Percentiles rank a stretch among this genome's conserved stretches.
These are phyloP conservation scores for Rutstroemia sp. DNA, from an alignment of 2,329 filamentous ascomycete genomes.

Conservation along the genomic window DNA sequence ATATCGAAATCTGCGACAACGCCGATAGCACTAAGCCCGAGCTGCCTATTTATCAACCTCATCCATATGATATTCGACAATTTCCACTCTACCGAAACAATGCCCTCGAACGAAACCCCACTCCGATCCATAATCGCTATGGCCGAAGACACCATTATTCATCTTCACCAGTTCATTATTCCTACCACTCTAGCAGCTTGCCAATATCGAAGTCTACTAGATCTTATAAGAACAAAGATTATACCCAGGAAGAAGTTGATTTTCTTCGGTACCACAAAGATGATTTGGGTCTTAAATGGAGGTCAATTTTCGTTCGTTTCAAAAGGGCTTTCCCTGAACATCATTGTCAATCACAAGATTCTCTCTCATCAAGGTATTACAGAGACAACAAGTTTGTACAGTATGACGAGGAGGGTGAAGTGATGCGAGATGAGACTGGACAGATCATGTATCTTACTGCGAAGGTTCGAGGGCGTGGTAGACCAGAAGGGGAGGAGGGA, in stretches of 20 bases:
- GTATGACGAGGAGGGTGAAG: background rate
- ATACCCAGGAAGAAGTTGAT: slow-evolving; percentile 12
- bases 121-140: background rate
- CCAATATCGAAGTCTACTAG: background rate
- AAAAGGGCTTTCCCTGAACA: background rate
- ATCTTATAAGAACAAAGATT: slow-evolving; percentile 12
- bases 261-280: slow-evolving; percentile 13
- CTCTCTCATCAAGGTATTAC: slow-evolving; percentile 11
- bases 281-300: slow-evolving; percentile 8
- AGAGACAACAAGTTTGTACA: slow-evolving; percentile 10
- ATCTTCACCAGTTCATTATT: background rate
- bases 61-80: background rate
- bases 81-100: background rate
- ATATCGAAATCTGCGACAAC: background rate
- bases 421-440: slow-evolving; percentile 4
- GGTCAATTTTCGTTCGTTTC: background rate
- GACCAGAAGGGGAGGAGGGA: background rate
- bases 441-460: background rate
- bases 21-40: background rate
- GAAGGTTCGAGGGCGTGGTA: slow-evolving; percentile 10
- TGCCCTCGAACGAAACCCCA: background rate
- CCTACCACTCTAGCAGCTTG: background rate
- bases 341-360: slow-evolving; percentile 2
- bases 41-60: background rate
- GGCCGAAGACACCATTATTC: background rate